Conservation (phyloP, 83 land plant species). For the Picea abies region DNA sequence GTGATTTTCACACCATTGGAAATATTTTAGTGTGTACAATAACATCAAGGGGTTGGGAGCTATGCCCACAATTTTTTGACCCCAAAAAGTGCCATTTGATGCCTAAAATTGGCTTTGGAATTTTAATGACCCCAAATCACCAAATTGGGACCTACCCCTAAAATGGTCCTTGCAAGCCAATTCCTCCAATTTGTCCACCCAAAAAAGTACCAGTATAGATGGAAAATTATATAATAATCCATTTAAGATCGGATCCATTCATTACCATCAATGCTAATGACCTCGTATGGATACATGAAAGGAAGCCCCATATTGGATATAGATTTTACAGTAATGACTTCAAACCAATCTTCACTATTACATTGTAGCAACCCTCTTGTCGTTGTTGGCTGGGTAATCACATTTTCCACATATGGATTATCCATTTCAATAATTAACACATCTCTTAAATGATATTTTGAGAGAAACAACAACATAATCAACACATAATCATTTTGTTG, state of each 20-base stretch:
- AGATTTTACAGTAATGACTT: slow-evolving; percentile 49
- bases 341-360: slow-evolving; percentile 90
- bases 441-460: slow-evolving; percentile 84
- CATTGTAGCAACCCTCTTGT: slow-evolving; percentile 69
- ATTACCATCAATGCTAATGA: slow-evolving; percentile 55
- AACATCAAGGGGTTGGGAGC: too few relatives aligned
- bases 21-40: too few relatives aligned
- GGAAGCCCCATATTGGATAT: slow-evolving; percentile 86
- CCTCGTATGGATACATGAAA: slow-evolving; percentile 64
- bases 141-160: too few relatives aligned
- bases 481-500: slow-evolving; percentile 80
- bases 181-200: too few relatives aligned
- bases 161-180: too few relatives aligned
- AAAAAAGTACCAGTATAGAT: too few relatives aligned
- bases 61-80: too few relatives aligned
- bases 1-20: too few relatives aligned
- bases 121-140: too few relatives aligned
- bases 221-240: too few relatives aligned
- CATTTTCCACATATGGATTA: slow-evolving; percentile 56
- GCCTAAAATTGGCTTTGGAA: too few relatives aligned
- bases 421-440: slow-evolving; percentile 80
- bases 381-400: slow-evolving; percentile 83
- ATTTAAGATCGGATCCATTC: slow-evolving; percentile 35
- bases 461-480: slow-evolving; percentile 73
- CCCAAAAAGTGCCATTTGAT: too few relatives aligned